Base-by-base conservation (phyloP, 176 grass and related monocot genomes). In the Carex scoparia region DNA sequence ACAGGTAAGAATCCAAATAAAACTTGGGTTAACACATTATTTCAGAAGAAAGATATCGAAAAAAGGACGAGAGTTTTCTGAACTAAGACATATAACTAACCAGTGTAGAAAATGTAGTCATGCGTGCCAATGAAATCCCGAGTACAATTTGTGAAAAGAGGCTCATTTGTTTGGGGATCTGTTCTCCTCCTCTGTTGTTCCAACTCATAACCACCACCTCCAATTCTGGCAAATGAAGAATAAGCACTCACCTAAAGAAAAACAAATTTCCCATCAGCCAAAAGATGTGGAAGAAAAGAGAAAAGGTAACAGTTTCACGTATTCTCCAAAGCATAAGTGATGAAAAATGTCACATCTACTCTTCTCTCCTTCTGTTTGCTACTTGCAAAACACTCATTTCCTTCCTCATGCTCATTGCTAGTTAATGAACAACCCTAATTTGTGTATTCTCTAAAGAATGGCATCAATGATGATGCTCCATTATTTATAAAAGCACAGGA, bases 21-120 rank as follows among this genome's bases (percentile, higher is more conserved):
- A 38, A 69, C 4, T 69, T 69, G 23, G 46, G 72, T 10, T 12
- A 54, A 53, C 23, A 30, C 42, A 73, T 76, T 55, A 16, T 40
- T 65, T 69, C 35, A 42, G 35, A 18, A 42, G 42, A 69, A 37
- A 2, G 2, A 10, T n/a, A 72, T 10, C 4, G 12, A 16, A 48
- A 72, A 9, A 9, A 4, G 27, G 2, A 53, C 3, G 12, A 55
- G 49, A 31, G 4, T 44, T 57, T 79, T 58, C 51, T 58, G 28
- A 58, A 79, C 40, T 46, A 51, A 53, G 53, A 79, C 13, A 57
- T 2, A 61, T 57, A 31, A 58, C 81, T 42, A 65, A 99, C 97
- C 97, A 69, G 97, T 96, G 82, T 99, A 99, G 92, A 99, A 99
- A 89, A 99, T 99, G 74, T 96, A 99, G 89, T 99, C 97, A 13